Evolutionary conservation across 2,329 filamentous ascomycete genomes (phyloP).

Genomic region (Colletotrichum eremochloae): DNA sequence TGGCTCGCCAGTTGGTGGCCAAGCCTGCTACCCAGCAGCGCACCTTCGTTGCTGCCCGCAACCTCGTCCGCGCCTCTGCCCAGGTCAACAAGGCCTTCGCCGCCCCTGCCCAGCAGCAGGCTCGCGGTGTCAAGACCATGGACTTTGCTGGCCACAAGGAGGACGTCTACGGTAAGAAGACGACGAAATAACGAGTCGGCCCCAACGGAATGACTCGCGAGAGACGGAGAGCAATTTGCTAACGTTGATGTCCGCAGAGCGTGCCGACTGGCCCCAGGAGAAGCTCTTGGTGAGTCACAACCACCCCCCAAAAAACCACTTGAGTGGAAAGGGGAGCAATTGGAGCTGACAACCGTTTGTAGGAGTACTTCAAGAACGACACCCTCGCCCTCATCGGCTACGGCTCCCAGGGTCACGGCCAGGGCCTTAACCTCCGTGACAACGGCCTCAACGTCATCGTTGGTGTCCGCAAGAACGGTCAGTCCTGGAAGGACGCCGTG

Average conservation of each 20-base stretch:
- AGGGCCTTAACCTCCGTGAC: conserved; percentile 99
- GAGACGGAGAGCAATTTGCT: conserved; percentile 25
- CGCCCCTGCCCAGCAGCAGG: conserved; percentile 71
- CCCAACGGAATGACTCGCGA: conserved; percentile 31
- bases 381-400: conserved; percentile 99
- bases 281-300: conserved; percentile 87
- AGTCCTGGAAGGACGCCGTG: conserved; percentile 97
- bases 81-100: conserved; percentile 54
- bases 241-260: conserved; percentile 72
- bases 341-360: conserved; percentile 41
- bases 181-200: conserved; percentile 8
- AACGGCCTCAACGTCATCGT: conserved; percentile 99
- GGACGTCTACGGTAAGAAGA: conserved; percentile 86
- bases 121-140: conserved; percentile 96
- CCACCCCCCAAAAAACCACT: background rate
- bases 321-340: conserved; percentile 3
- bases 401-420: conserved; percentile 96
- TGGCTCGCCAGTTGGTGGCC: conserved; percentile 74
- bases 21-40: conserved; percentile 70
- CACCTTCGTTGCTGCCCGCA: conserved; percentile 72
- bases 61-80: conserved; percentile 67
- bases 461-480: conserved; percentile 97
- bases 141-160: conserved; percentile 98
- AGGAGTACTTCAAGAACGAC: conserved; percentile 99
- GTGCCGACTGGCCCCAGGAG: conserved; percentile 97